Base-by-base conservation (phyloP, 805 yeast genomes). In the Metschnikowia kofuensis region DNA sequence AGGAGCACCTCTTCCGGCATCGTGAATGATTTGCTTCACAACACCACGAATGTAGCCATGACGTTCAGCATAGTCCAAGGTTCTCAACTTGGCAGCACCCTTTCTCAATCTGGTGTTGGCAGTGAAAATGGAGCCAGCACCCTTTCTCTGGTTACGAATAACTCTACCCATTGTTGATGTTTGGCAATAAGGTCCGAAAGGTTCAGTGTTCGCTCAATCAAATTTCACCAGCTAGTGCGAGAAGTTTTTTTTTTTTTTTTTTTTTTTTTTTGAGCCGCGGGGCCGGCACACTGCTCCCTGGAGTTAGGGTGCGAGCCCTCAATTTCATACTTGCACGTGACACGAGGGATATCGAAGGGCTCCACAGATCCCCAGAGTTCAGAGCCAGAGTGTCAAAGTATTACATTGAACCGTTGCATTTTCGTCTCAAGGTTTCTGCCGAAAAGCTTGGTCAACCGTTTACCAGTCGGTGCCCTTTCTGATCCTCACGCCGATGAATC, bases 121-220 rank as follows among this genome's bases (percentile, higher is more conserved):
- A 76, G 96, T 87, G 90, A 94, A 94, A 85, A 94, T 90, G 72
- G 98, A 92, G 76, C 99, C 98, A 79, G 97, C 96, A 87, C 98
- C 98, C 84, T 94, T 94, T 90, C 99, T 91, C 87, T 94, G 99
- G 87, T 94, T 94, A 84, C 99, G 96, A 84, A 94, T 94, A 82
- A 94, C 99, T 87, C 98, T 89, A 88, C 96, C 96, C 84, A 68
- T 56, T 56, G 54, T 50, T 48, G 55, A 53, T 56, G 56, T 47
- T 56, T 54, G 50, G 55, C 51, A 45, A 49, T 49, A 42, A 30
- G 37, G 36, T 53, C 44, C 45, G 47, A 44, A 41, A 42, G 42
- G 36, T 47, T 44, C 36, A 40, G 47, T 42, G 37, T 46, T 46
- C 50, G 47, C 42, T 35, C 40, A 40, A 30, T 21, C 37, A 47